phyloP scores from a whole-genome alignment of 2,329 filamentous ascomycete genomes.

The Lachnellula hyalina region DNA sequence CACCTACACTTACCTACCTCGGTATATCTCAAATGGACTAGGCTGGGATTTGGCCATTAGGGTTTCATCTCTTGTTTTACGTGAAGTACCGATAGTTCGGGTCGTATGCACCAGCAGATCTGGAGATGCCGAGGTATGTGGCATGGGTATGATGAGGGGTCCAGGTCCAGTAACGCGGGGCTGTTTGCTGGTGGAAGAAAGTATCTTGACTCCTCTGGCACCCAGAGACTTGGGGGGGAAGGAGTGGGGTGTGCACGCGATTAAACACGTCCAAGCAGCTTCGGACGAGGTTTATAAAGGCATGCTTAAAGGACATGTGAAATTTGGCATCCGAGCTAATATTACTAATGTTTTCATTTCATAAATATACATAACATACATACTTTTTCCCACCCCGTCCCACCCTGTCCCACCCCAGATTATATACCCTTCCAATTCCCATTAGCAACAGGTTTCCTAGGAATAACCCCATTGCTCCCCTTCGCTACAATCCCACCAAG shows the following conservation, averaged over 20 bases:
- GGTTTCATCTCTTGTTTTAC: too few relatives aligned
- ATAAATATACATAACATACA: background rate
- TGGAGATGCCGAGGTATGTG: too few relatives aligned
- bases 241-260: slow-evolving; percentile 32
- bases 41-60: too few relatives aligned
- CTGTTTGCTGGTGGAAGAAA: slow-evolving; percentile 33
- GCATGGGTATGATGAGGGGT: too few relatives aligned
- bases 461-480: slow-evolving; percentile 13
- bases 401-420: background rate
- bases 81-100: too few relatives aligned
- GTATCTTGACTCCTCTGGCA: slow-evolving; percentile 23
- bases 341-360: too few relatives aligned
- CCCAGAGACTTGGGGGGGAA: slow-evolving; percentile 19
- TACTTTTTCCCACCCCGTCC: background rate
- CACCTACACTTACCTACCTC: too few relatives aligned
- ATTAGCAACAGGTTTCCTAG: slow-evolving; percentile 8
- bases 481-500: slow-evolving; percentile 21
- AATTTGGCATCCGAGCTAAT: too few relatives aligned
- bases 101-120: too few relatives aligned
- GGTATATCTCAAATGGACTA: too few relatives aligned
- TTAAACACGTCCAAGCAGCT: slow-evolving; percentile 27
- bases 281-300: slow-evolving; percentile 25
- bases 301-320: slow-evolving; percentile 16
- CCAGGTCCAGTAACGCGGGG: too few relatives aligned
- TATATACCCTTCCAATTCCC: slow-evolving; percentile 5